Percentiles rank a stretch among this genome's conserved stretches.
These are phyloP conservation scores for Marchantia polymorpha DNA, from an alignment of 225 moss, liverwort and hornwort species.

Conservation along the genomic window DNA sequence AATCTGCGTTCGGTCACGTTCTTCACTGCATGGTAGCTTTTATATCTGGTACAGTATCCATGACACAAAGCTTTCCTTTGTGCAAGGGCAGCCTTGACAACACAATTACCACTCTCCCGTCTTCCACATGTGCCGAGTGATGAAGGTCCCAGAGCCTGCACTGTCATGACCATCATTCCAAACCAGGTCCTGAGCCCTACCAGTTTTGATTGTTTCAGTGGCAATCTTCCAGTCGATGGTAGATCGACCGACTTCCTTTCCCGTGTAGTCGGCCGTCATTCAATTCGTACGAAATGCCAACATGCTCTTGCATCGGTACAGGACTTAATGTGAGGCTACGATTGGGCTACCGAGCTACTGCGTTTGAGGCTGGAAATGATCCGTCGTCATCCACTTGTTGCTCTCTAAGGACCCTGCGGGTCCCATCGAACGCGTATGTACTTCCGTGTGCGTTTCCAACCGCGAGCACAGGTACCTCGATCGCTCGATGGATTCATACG, in stretches of 20 bases:
- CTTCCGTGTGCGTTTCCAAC: too few relatives aligned
- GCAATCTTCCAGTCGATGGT: background rate
- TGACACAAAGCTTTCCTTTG: background rate
- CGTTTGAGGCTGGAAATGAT: slow-evolving; percentile 15
- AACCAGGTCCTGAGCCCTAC: background rate
- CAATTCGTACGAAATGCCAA: too few relatives aligned
- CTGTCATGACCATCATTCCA: slow-evolving; percentile 1
- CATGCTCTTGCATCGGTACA: background rate
- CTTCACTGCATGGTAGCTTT: background rate
- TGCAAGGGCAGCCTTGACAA: background rate
- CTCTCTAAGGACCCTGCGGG: background rate
- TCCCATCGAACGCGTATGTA: too few relatives aligned
- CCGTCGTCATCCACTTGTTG: background rate
- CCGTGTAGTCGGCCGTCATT: too few relatives aligned
- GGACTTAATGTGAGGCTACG: background rate
- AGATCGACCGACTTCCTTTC: background rate
- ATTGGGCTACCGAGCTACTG: background rate
- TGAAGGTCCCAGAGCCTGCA: slow-evolving; percentile 9
- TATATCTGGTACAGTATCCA: background rate
- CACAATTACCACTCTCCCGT: background rate
- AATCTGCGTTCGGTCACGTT: background rate
- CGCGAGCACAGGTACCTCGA: too few relatives aligned
- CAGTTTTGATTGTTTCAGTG: background rate
- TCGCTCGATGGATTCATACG: too few relatives aligned
- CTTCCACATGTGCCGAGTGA: background rate